These are phyloP conservation scores for Dactylellina leptospora DNA, from an alignment of 2,329 filamentous ascomycete species.

Conservation along the genomic window DNA sequence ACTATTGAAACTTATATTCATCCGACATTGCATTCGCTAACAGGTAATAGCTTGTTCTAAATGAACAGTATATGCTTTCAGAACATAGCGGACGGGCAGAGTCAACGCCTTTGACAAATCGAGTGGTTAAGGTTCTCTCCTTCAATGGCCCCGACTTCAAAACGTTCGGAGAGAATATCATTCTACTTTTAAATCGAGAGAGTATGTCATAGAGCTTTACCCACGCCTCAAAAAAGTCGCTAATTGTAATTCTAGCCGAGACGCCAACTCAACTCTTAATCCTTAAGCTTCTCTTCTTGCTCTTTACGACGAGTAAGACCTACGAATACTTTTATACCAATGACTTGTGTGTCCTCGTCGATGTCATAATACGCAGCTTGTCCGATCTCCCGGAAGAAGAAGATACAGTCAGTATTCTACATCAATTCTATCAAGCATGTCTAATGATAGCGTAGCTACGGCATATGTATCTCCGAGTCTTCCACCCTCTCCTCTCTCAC, in stretches of 20 bases:
- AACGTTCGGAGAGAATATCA: slow-evolving; percentile 97
- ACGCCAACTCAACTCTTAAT: slow-evolving; percentile 95
- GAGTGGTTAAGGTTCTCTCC: slow-evolving; percentile 89
- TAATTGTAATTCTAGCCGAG: too few species aligned
- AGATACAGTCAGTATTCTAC: slow-evolving; percentile 59
- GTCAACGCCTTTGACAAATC: slow-evolving; percentile 75
- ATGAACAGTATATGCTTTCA: slow-evolving; percentile 96
- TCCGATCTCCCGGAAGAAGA: slow-evolving; percentile 89
- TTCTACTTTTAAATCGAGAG: slow-evolving; percentile 91
- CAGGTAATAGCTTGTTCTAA: slow-evolving; percentile 78
- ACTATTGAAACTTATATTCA: slow-evolving; percentile 59
- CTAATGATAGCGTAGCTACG: slow-evolving; percentile 69
- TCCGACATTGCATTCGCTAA: slow-evolving; percentile 21
- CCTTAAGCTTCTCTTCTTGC: slow-evolving; percentile 89
- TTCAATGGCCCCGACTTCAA: slow-evolving; percentile 81
- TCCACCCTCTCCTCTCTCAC: slow-evolving; percentile 88
- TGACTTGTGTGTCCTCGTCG: slow-evolving; percentile 89
- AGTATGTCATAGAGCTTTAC: slow-evolving; percentile 61
- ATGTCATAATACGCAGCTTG: slow-evolving; percentile 96
- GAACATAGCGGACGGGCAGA: slow-evolving; percentile 64
- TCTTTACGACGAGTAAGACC: slow-evolving; percentile 90
- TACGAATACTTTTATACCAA: slow-evolving; percentile 99
- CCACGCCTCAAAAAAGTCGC: slow-evolving; percentile 9
- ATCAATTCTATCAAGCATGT: not conserved
- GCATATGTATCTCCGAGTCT: slow-evolving; percentile 92